These are phyloP conservation scores for Coleophoma cylindrospora DNA, from an alignment of 2,329 filamentous ascomycete species.

Conservation along the genomic window DNA sequence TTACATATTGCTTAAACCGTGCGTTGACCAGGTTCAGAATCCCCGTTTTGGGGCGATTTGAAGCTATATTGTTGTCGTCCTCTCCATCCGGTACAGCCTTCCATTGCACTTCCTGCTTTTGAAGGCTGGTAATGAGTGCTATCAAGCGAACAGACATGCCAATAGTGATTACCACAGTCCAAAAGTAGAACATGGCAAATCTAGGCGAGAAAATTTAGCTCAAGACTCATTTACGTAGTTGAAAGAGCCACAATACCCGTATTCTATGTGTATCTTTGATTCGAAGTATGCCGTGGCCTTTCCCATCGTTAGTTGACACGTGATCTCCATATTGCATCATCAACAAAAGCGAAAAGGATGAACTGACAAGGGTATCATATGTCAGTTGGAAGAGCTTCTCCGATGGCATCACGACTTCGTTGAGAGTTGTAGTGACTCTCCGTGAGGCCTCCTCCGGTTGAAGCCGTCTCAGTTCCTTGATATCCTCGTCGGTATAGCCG, in stretches of 20 bases:
- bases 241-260: conserved; percentile 24
- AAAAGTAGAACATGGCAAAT: conserved; percentile 33
- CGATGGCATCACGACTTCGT: conserved; percentile 30
- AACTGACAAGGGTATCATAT: conserved; percentile 32
- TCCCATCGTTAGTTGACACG: conserved; percentile 1
- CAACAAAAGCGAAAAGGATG: not conserved
- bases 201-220: conserved; percentile 10
- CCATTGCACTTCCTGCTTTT: conserved; percentile 1
- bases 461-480: conserved; percentile 26
- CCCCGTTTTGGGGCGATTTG: too few species aligned
- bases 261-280: conserved; percentile 28
- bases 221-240: too few species aligned
- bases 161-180: conserved; percentile 32
- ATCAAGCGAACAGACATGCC: conserved; percentile 29
- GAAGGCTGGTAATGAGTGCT: conserved; percentile 1
- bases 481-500: conserved; percentile 28
- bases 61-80: not conserved
- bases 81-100: not conserved
- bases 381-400: conserved; percentile 28
- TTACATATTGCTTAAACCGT: conserved; percentile 30
- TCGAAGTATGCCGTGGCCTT: conserved; percentile 32
- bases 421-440: conserved; percentile 7
- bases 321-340: not conserved
- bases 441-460: conserved; percentile 19
- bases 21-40: not conserved